These are phyloP conservation scores for Allium fistulosum DNA, from an alignment of 106 monocot species.

Conservation along the genomic window DNA sequence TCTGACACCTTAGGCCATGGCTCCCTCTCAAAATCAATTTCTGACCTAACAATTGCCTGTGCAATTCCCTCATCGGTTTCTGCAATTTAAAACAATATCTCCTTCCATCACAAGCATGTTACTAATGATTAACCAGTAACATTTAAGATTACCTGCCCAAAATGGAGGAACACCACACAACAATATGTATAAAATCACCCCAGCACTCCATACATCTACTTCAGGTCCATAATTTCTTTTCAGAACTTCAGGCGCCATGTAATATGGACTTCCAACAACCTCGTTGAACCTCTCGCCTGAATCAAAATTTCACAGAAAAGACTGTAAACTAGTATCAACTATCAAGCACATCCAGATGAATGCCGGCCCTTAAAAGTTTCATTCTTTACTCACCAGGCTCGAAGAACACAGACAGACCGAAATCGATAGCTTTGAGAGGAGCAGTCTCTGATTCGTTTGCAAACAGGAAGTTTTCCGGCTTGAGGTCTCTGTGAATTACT, in stretches of 20 bases:
- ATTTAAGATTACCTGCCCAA: constrained; percentile 45
- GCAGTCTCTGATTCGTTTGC: constrained; percentile 27
- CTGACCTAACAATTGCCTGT: constrained; percentile 35
- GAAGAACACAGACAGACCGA: constrained; percentile 56
- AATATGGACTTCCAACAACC: constrained; percentile 59
- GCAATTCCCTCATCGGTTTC: constrained; percentile 68
- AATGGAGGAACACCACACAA: constrained; percentile 60
- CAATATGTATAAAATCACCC: constrained; percentile 60
- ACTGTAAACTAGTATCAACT: not conserved
- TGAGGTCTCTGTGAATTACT: constrained; percentile 55
- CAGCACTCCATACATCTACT: constrained; percentile 60
- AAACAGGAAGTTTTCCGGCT: constrained; percentile 67
- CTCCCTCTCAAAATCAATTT: constrained; percentile 45
- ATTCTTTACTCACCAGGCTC: constrained; percentile 22
- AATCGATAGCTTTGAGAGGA: constrained; percentile 44
- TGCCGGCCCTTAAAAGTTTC: no score
- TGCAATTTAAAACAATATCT: constrained; percentile 10
- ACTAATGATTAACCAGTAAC: not conserved
- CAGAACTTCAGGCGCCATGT: constrained; percentile 65
- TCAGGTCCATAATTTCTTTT: constrained; percentile 44
- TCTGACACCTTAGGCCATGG: constrained; percentile 63
- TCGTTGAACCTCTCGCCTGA: constrained; percentile 43
- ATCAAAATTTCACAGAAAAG: not conserved
- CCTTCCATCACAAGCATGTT: not conserved
- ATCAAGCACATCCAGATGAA: no score